A percentile compares a stretch with the other conserved stretches of the same genome.
Evolutionary conservation across 176 grass and related monocot species (phyloP).

Genomic region (Juncus effusus): DNA sequence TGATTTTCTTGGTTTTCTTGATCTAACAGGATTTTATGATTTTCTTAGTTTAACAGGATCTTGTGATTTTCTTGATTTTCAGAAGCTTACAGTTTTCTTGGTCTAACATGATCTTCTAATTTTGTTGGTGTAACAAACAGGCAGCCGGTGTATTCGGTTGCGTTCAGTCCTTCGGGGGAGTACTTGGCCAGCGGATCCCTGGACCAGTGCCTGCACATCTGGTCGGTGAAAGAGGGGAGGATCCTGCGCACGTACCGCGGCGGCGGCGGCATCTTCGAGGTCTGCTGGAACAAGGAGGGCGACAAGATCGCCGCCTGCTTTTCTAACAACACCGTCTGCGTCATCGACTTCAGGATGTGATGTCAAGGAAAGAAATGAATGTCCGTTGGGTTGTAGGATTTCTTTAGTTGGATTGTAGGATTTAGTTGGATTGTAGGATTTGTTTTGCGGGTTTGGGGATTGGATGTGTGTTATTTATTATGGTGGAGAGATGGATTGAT

Average conservation of each 20-base stretch:
- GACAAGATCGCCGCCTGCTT: slow-evolving; percentile 95
- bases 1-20: background rate
- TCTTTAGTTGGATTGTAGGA: slow-evolving; percentile 19
- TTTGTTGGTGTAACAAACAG: too few relatives aligned
- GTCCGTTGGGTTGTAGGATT: slow-evolving; percentile 4
- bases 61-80: slow-evolving; percentile 2
- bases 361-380: slow-evolving; percentile 13
- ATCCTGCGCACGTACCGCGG: slow-evolving; percentile 87
- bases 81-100: background rate
- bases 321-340: slow-evolving; percentile 76
- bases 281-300: slow-evolving; percentile 98
- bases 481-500: too few relatives aligned
- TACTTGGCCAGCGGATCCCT: slow-evolving; percentile 92
- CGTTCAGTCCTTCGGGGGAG: slow-evolving; percentile 85
- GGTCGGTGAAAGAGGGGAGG: slow-evolving; percentile 93
- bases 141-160: slow-evolving; percentile 92
- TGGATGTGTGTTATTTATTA: too few relatives aligned
- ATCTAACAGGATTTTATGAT: too few relatives aligned
- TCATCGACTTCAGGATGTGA: slow-evolving; percentile 96
- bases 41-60: too few relatives aligned
- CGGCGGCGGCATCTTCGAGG: slow-evolving; percentile 91
- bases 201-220: slow-evolving; percentile 89
- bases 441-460: too few relatives aligned
- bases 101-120: too few relatives aligned
- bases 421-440: slow-evolving; percentile 26